Percentiles rank a stretch among this genome's conserved stretches.
These are phyloP conservation scores for Backusella parvicylindrica DNA, from an alignment of 192 early-diverging fungal species.

Conservation along the genomic window DNA sequence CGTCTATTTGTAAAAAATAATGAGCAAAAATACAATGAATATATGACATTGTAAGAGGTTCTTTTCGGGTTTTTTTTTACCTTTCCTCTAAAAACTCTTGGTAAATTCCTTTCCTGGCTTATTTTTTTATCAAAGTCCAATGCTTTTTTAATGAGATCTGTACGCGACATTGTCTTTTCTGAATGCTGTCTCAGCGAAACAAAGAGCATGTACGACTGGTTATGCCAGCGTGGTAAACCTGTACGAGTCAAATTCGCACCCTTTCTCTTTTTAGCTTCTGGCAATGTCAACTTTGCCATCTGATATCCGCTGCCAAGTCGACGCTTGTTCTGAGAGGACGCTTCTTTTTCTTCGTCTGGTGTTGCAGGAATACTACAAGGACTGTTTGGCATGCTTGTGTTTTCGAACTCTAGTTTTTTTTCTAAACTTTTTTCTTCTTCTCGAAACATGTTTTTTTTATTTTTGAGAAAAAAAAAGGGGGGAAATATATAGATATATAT, in stretches of 20 bases:
- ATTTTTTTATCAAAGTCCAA: slow-evolving; percentile 76
- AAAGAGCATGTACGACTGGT: slow-evolving; percentile 82
- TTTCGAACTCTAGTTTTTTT: background rate
- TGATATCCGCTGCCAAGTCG: background rate
- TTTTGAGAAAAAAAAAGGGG: background rate
- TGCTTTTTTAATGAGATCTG: slow-evolving; percentile 69
- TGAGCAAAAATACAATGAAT: no score
- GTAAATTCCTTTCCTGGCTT: slow-evolving; percentile 64
- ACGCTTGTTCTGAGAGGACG: background rate
- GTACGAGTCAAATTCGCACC: background rate
- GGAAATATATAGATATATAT: no score
- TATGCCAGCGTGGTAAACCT: slow-evolving; percentile 75
- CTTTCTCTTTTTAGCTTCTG: slow-evolving; percentile 7
- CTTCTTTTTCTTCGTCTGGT: background rate
- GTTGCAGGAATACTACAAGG: slow-evolving; percentile 5
- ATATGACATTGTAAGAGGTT: background rate
- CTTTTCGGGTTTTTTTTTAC: slow-evolving; percentile 36
- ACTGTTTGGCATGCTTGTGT: slow-evolving; percentile 1
- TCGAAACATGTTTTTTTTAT: background rate
- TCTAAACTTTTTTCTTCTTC: background rate
- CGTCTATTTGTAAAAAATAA: slow-evolving; percentile 47
- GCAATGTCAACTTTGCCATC: background rate
- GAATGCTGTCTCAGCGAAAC: slow-evolving; percentile 70
- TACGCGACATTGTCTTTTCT: slow-evolving; percentile 61
- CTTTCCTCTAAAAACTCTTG: slow-evolving; percentile 82